Base-by-base conservation (phyloP, 805 yeast species). In the Candida sakaeoensis region DNA sequence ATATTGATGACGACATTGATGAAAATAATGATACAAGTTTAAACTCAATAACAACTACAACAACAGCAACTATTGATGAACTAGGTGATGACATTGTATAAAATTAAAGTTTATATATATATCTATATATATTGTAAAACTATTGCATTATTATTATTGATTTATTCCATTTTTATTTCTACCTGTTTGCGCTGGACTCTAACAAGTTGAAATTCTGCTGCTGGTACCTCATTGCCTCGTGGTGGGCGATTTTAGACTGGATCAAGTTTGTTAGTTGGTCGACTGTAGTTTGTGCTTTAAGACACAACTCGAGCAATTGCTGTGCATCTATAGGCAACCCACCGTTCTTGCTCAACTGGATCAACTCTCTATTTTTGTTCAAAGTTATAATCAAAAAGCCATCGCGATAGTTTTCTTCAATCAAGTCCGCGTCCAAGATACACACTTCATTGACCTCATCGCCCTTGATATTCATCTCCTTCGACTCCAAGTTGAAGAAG, bases 301-400 rank as follows among this genome's bases (percentile, higher is more conserved):
- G 75, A 23, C 85, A 74, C 56, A 93, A 82, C 18, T 80, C 78
- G 69, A 87, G 67, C 36, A 91, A 63, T 18, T 74, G 65, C 26
- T 73, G 54, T 0, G 93, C 87, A 52, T 86, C 90, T 48, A 91
- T 77, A 5, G 90, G 85, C 33, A 85, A 65, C 0, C 96, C 97
- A 37, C 98, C 99, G 23, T 89, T 85, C 55, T 91, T 93, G 31
- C 84, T 74, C 21, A 93, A 72, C 57, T 93, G 99, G 36, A 95
- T 90, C 6, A 93, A 68, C 53, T 93, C 99, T 49, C 91, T 76
- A 56, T 91, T 91, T 50, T 85, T 87, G 58, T 93, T 93, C 42
- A 90, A 63, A 0, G 99, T 88, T 23, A 93, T 78, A 1, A 95
- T 86, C 61, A 91, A 69, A 2, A 78, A 75, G 17, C 97, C 95